Evolutionary conservation across 495 filamentous ascomycete genomes (phyloP).

Genomic region (Penicillium verhagenii): DNA sequence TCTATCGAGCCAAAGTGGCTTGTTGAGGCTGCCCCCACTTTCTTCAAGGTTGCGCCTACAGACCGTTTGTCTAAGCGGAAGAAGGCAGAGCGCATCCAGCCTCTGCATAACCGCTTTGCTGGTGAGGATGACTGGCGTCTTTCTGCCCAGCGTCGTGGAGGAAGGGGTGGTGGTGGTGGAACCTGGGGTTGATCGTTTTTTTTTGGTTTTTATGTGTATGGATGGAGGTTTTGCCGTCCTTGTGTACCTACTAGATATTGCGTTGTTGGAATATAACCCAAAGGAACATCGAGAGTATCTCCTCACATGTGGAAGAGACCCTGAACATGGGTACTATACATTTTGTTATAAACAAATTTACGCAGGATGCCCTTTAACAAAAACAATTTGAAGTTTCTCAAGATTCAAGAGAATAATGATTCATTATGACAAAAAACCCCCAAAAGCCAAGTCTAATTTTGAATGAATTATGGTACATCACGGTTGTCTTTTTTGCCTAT

Average conservation of each 20-base stretch:
- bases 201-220: not conserved
- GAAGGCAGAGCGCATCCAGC: slow-evolving; percentile 91
- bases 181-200: slow-evolving; percentile 76
- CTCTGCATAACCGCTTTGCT: slow-evolving; percentile 86
- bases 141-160: slow-evolving; percentile 81
- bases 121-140: slow-evolving; percentile 94
- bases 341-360: too few relatives aligned
- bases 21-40: slow-evolving; percentile 91
- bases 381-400: too few relatives aligned
- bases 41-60: slow-evolving; percentile 95
- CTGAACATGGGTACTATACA: too few relatives aligned
- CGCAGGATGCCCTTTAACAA: too few relatives aligned
- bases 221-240: not conserved
- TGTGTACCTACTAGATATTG: not conserved
- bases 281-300: too few relatives aligned
- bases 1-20: slow-evolving; percentile 89
- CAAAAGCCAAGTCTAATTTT: not conserved
- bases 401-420: too few relatives aligned
- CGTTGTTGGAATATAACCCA: not conserved
- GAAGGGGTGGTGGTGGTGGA: slow-evolving; percentile 85
- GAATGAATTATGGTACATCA: not conserved
- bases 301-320: too few relatives aligned
- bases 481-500: not conserved
- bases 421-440: not conserved
- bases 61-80: slow-evolving; percentile 87